These are phyloP conservation scores for Hyparrhenia diplandra DNA, from an alignment of 176 grass and related monocot genomes.

Conservation along the genomic window DNA sequence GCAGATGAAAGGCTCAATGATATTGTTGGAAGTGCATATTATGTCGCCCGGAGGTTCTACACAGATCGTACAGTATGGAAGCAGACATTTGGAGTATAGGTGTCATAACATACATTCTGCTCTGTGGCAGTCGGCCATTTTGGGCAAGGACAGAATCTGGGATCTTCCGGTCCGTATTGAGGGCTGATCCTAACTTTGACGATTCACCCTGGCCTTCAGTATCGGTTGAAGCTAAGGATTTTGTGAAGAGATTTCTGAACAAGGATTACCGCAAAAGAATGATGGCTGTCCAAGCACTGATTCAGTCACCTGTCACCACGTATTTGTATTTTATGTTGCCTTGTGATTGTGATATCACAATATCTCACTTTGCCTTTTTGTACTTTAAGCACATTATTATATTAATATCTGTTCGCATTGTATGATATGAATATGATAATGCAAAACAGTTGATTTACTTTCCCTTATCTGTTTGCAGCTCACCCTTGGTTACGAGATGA, in stretches of 20 bases:
- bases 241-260: constrained; percentile 94
- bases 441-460: not conserved
- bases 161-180: constrained; percentile 96
- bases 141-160: constrained; percentile 99
- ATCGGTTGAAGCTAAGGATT: constrained; percentile 87
- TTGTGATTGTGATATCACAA: not conserved
- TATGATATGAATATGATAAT: not conserved
- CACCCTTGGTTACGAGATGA: constrained; percentile 90
- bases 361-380: not conserved
- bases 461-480: constrained; percentile 33
- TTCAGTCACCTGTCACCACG: constrained; percentile 69
- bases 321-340: constrained; percentile 2
- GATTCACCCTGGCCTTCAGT: constrained; percentile 96
- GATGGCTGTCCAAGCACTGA: constrained; percentile 96
- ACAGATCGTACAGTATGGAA: constrained; percentile 98
- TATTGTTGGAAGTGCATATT: constrained; percentile 98
- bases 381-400: not conserved
- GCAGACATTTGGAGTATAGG: constrained; percentile 99
- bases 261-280: constrained; percentile 99
- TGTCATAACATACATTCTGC: constrained; percentile 94
- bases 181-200: constrained; percentile 92
- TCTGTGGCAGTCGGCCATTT: constrained; percentile 94
- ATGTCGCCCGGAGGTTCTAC: constrained; percentile 97
- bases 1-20: constrained; percentile 99
- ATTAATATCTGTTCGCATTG: not conserved